These are phyloP conservation scores for Alternaria angustiovoidea DNA, from an alignment of 2,329 filamentous ascomycete genomes.

Conservation along the genomic window DNA sequence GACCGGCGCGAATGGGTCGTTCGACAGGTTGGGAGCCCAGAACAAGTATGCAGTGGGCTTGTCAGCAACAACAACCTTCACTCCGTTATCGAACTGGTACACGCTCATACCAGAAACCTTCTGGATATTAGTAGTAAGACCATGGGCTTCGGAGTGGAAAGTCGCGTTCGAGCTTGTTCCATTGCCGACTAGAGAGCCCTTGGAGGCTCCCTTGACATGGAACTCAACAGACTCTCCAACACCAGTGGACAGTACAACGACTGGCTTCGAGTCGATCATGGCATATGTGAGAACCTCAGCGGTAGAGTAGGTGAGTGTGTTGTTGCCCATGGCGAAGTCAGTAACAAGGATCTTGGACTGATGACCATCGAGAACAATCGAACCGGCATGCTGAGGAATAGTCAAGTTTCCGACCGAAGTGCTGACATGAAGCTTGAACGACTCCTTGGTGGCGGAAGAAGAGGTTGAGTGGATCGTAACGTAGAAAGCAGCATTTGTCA, in stretches of 20 bases:
- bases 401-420: conserved; percentile 64
- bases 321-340: conserved; percentile 64
- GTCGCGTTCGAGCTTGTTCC: conserved; percentile 54
- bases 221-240: conserved; percentile 53
- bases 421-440: conserved; percentile 63
- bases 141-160: conserved; percentile 53
- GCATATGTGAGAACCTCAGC: conserved; percentile 61
- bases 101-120: conserved; percentile 45
- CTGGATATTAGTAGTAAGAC: conserved; percentile 44
- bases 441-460: conserved; percentile 59
- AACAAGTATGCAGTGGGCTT: conserved; percentile 49
- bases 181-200: conserved; percentile 51
- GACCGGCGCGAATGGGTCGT: conserved; percentile 50
- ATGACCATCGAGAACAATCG: conserved; percentile 65
- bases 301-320: conserved; percentile 63
- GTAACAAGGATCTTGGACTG: conserved; percentile 69
- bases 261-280: conserved; percentile 46
- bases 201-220: conserved; percentile 47
- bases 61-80: conserved; percentile 50
- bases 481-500: conserved; percentile 67
- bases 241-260: conserved; percentile 53
- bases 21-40: conserved; percentile 51
- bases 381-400: conserved; percentile 60
- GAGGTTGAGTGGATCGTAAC: conserved; percentile 65
- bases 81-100: conserved; percentile 47